Conservation (phyloP, 176 grass and related monocot species). For the Neostapfia colusana region DNA sequence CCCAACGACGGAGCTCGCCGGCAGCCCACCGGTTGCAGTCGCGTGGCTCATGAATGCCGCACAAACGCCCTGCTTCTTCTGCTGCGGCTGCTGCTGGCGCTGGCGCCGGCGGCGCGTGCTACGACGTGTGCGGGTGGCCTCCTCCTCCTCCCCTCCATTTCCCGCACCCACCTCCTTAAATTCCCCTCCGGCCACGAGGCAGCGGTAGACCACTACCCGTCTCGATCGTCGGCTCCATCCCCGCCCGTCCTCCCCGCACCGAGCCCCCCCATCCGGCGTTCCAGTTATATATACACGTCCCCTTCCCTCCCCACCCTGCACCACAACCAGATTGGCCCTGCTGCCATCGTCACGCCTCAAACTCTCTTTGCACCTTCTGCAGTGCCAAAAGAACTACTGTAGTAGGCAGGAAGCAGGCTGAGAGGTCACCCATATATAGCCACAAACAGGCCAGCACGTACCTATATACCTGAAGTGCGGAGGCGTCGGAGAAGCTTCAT, state of each 20-base stretch:
- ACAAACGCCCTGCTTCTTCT: neutral
- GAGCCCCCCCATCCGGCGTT: neutral
- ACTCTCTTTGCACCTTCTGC: neutral
- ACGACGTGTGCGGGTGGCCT: neutral
- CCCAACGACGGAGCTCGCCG: neutral
- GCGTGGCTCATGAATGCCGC: constrained; percentile 16
- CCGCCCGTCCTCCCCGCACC: neutral
- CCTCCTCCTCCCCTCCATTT: neutral
- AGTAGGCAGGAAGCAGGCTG: neutral
- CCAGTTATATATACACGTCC: constrained; percentile 1
- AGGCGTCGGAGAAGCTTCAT: neutral
- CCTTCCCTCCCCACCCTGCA: neutral
- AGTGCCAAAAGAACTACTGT: neutral
- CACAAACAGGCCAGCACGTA: neutral
- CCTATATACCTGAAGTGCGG: neutral
- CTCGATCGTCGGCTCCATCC: neutral
- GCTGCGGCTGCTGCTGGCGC: neutral
- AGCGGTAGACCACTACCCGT: neutral
- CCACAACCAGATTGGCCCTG: neutral
- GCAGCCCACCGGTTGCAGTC: neutral
- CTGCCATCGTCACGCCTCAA: neutral
- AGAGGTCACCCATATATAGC: neutral
- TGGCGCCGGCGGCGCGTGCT: neutral
- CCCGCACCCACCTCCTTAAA: constrained; percentile 28
- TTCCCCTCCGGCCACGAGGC: neutral